These are phyloP conservation scores for Candida namnaoensis DNA, from an alignment of 805 yeast genomes.

Conservation along the genomic window DNA sequence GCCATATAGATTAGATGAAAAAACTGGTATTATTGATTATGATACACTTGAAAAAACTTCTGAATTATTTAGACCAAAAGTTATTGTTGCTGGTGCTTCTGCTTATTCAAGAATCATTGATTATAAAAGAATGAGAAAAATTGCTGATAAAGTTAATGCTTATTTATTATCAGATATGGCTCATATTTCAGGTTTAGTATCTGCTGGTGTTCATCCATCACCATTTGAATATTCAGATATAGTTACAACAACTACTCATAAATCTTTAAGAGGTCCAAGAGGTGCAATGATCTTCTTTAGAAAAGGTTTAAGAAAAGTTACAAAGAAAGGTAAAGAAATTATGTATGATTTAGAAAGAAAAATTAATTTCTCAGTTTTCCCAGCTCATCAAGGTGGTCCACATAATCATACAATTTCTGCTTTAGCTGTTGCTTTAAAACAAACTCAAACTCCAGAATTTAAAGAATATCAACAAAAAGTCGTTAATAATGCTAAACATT, in stretches of 20 bases:
- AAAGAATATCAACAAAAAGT: constrained; percentile 79
- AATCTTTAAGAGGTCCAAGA: constrained; percentile 97
- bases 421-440: constrained; percentile 89
- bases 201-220: constrained; percentile 89
- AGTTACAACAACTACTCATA: constrained; percentile 97
- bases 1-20: constrained; percentile 88
- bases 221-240: constrained; percentile 93
- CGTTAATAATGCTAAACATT: constrained; percentile 68
- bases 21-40: constrained; percentile 88
- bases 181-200: constrained; percentile 91
- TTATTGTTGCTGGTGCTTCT: constrained; percentile 94
- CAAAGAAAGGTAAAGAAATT: constrained; percentile 78
- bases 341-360: constrained; percentile 82
- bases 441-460: constrained; percentile 84
- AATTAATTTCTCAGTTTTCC: constrained; percentile 96
- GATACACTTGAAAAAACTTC: constrained; percentile 81
- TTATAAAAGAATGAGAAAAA: constrained; percentile 82
- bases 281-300: constrained; percentile 98
- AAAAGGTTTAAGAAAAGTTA: constrained; percentile 80
- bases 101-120: constrained; percentile 91
- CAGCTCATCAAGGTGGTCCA: constrained; percentile 99
- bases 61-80: constrained; percentile 84
- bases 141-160: constrained; percentile 90
- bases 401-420: constrained; percentile 98
- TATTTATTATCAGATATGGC: constrained; percentile 95